These are phyloP conservation scores for Cladosporium velox DNA, from an alignment of 2,329 filamentous ascomycete species.

Conservation along the genomic window DNA sequence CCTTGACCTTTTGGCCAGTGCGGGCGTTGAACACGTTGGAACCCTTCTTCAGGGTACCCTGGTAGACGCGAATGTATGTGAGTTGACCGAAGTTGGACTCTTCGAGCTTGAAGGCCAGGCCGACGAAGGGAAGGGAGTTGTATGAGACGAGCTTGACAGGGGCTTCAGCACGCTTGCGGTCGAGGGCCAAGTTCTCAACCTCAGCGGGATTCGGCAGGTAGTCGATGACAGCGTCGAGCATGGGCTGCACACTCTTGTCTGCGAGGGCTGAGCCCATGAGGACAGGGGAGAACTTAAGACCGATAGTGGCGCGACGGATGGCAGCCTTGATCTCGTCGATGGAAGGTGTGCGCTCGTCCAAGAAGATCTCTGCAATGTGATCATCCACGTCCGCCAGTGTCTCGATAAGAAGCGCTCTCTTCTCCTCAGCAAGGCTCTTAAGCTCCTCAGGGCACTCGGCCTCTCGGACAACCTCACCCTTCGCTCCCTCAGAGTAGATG, in stretches of 20 bases:
- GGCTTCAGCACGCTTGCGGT: conserved; percentile 75
- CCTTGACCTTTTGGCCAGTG: conserved; percentile 92
- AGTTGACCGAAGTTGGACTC: conserved; percentile 98
- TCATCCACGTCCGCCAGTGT: conserved; percentile 97
- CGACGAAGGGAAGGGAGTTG: conserved; percentile 90
- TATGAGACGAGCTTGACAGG: conserved; percentile 88
- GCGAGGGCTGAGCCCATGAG: conserved; percentile 95
- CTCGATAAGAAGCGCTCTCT: conserved; percentile 83
- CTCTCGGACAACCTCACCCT: conserved; percentile 73
- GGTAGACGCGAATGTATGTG: conserved; percentile 98
- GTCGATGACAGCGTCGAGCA: conserved; percentile 95
- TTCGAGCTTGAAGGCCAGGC: conserved; percentile 96
- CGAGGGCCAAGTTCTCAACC: conserved; percentile 85
- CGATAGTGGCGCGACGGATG: conserved; percentile 86
- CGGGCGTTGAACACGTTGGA: conserved; percentile 90
- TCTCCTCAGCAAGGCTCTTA: conserved; percentile 74
- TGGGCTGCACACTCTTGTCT: conserved; percentile 92
- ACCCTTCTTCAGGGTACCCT: conserved; percentile 85
- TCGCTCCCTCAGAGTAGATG: conserved; percentile 84
- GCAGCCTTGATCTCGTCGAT: conserved; percentile 85
- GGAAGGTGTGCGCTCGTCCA: conserved; percentile 82
- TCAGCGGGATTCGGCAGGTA: conserved; percentile 91
- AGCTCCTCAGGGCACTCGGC: conserved; percentile 84
- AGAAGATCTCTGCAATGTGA: conserved; percentile 91
- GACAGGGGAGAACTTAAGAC: conserved; percentile 87